Evolutionary conservation across 2,329 filamentous ascomycete species (phyloP), one percentile per base, ranked within the genome.

Genomic region (Sporothrix luriei): DNA sequence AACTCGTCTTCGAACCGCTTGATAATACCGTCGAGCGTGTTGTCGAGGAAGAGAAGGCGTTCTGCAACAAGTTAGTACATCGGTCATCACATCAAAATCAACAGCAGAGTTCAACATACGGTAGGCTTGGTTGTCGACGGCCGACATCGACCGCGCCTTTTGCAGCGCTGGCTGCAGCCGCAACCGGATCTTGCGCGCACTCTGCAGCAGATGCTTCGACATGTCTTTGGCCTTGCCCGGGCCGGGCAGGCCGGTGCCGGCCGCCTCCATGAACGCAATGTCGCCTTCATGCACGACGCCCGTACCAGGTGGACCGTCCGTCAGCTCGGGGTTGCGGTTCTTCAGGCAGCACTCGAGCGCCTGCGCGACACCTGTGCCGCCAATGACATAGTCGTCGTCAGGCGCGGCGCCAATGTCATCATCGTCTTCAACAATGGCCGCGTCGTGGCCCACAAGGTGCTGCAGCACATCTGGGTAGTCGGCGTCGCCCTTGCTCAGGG

Each of bases 1-100:
- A 93, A 98, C 79, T 98, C 94, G 77, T 97, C 91, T 78, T 98
- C 95, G 77, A 98, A 99, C 38, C 95, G 91, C 77, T 92, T 90
- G 76, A 98, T 98, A 81, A 98, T 97, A 74, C 91, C 90, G 75
- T 93, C 86, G 11, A 99, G 84, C 0, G 95, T 98, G 71, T 91
- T 84, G 75, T 97, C 93, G 40, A 99, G 86, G 85, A 97, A 97
- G 55, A 90, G 83, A 24, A 98, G 86, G 64, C 91, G 90, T 48
- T 88, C 89, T 91, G 71, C 0, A 33, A 4, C n/a, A 14, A 14
- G n/a, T 24, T 24, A 26, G 24, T 14, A n/a, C 11, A 7, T 33
- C 2, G 19, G 10, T n/a, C 6, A 59, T 16, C 40, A 43, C 57
- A 38, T 14, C 40, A 43, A 3, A 43, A 16, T 16, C 40, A 2